A percentile compares a stretch with the other conserved stretches of the same genome.
Conservation (phyloP, 73 alveolate genomes). For the Paramecium octaurelia region DNA sequence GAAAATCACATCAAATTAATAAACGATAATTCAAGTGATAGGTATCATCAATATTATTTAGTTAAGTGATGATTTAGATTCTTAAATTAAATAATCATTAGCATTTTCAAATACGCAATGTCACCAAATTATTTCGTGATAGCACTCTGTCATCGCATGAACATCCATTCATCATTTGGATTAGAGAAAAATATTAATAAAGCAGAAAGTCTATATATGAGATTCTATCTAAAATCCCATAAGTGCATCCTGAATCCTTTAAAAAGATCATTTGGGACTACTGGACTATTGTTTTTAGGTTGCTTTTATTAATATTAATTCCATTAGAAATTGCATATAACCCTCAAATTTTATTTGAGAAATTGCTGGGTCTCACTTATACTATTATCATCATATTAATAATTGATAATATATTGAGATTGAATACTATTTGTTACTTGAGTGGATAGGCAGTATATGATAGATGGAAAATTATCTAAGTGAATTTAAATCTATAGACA, state of each 20-base stretch:
- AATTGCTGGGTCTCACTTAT: neutral
- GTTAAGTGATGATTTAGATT: neutral
- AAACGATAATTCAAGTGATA: neutral
- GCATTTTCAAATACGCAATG: neutral
- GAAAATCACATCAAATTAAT: neutral
- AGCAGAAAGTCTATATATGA: neutral
- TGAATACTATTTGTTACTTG: neutral
- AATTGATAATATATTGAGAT: neutral
- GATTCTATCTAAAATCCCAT: neutral
- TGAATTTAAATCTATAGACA: neutral
- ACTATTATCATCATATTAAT: neutral
- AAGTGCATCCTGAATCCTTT: neutral
- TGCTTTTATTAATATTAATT: neutral
- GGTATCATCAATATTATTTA: neutral
- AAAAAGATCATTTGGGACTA: neutral
- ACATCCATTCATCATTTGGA: neutral
- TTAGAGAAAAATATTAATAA: neutral
- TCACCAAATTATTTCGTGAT: neutral
- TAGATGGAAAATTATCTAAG: neutral
- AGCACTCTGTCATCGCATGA: neutral
- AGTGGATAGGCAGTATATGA: constrained; percentile 15
- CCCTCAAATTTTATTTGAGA: neutral
- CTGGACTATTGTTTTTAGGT: neutral
- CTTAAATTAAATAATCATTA: neutral
- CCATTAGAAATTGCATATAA: constrained; percentile 18